phyloP scores from a whole-genome alignment of 495 filamentous ascomycete species.

The Xylaria telfairii region DNA sequence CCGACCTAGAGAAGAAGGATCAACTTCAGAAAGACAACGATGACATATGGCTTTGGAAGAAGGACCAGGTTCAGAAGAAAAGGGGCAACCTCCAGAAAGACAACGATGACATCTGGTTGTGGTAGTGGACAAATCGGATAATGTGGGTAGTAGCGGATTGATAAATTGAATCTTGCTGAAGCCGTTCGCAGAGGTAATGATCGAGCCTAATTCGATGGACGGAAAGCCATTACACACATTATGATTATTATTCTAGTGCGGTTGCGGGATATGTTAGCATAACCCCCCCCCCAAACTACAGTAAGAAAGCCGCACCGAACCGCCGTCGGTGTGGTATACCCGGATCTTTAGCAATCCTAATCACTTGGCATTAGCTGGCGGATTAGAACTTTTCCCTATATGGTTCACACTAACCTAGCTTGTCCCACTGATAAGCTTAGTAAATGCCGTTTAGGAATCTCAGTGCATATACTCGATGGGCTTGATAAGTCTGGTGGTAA shows the following conservation, averaged over 20 bases:
- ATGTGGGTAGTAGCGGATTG: neutral
- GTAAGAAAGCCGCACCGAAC: neutral
- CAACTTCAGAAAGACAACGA: constrained; percentile 10
- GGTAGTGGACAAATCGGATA: neutral
- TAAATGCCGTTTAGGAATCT: neutral
- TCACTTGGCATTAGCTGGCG: neutral
- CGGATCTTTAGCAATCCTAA: neutral
- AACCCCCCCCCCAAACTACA: too few relatives aligned
- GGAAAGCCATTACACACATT: neutral
- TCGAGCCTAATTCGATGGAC: neutral
- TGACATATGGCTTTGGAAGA: constrained; percentile 12
- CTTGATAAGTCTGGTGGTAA: neutral
- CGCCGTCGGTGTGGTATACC: neutral
- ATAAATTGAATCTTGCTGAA: neutral
- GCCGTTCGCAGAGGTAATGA: neutral
- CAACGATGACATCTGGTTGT: constrained; percentile 22
- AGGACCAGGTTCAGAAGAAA: neutral
- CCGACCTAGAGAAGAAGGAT: constrained; percentile 4
- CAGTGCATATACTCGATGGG: neutral
- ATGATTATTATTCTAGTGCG: neutral
- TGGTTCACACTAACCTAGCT: neutral
- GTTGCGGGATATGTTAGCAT: neutral
- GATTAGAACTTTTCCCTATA: neutral
- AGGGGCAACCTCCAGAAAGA: constrained; percentile 15
- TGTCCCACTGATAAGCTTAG: neutral